Conservation (phyloP, 2,329 filamentous ascomycete genomes). For the Metarhizium sp. region DNA sequence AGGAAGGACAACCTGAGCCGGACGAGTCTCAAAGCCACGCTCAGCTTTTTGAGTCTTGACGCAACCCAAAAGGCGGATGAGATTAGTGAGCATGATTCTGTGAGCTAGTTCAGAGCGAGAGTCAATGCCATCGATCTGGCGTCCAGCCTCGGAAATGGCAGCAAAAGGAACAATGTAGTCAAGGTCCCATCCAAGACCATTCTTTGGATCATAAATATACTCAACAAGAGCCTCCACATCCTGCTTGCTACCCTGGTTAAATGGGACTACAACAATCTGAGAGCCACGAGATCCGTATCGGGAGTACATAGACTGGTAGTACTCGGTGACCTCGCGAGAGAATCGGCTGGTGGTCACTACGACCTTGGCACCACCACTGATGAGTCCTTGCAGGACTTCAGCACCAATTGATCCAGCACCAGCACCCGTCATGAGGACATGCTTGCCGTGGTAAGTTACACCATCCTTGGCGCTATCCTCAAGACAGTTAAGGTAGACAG, state of each 20-base stretch:
- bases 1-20: conserved; percentile 91
- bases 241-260: conserved; percentile 98
- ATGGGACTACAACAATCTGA: conserved; percentile 94
- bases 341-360: conserved; percentile 94
- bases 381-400: conserved; percentile 88
- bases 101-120: conserved; percentile 97
- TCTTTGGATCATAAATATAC: conserved; percentile 96
- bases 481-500: conserved; percentile 82
- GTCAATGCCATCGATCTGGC: conserved; percentile 93
- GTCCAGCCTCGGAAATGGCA: conserved; percentile 94
- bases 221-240: conserved; percentile 89
- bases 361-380: conserved; percentile 94
- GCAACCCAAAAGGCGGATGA: conserved; percentile 79
- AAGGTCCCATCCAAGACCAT: conserved; percentile 94
- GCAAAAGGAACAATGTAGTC: conserved; percentile 95
- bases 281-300: conserved; percentile 89
- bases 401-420: conserved; percentile 96
- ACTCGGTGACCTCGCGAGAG: conserved; percentile 95
- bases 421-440: conserved; percentile 95
- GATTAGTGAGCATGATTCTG: conserved; percentile 97
- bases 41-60: conserved; percentile 87
- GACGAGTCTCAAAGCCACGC: conserved; percentile 85
- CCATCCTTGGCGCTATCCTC: conserved; percentile 81
- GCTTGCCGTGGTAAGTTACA: conserved; percentile 88
- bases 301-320: conserved; percentile 98